These are phyloP conservation scores for Brassica incana DNA, from an alignment of 345 rosid species.

Conservation along the genomic window DNA sequence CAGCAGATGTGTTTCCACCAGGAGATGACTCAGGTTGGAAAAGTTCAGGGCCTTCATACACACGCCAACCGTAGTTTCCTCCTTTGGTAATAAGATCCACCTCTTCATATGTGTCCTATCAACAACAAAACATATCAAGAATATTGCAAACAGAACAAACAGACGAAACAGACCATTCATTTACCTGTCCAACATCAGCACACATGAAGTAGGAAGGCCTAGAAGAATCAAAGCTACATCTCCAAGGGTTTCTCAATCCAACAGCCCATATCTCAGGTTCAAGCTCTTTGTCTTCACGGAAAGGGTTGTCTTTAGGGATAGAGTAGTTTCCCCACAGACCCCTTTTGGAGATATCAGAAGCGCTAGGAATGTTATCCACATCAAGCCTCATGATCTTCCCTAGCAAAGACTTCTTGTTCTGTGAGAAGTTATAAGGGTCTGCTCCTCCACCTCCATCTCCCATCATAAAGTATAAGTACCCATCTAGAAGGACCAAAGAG, in stretches of 20 bases:
- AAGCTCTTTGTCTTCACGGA: constrained; percentile 47
- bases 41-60: constrained; percentile 47
- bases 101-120: constrained; percentile 57
- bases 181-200: constrained; percentile 53
- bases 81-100: constrained; percentile 57
- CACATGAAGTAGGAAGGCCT: constrained; percentile 63
- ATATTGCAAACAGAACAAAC: constrained; percentile 7
- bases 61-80: constrained; percentile 59
- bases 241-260: constrained; percentile 70
- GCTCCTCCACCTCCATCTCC: constrained; percentile 81
- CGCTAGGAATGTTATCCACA: constrained; percentile 78
- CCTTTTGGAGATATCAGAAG: constrained; percentile 32
- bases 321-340: constrained; percentile 74
- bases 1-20: constrained; percentile 43
- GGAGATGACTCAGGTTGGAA: constrained; percentile 38
- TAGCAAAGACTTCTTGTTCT: constrained; percentile 91
- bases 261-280: constrained; percentile 65
- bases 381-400: constrained; percentile 96
- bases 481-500: constrained; percentile 89
- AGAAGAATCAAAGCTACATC: constrained; percentile 62
- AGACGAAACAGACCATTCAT: background rate
- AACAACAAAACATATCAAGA: constrained; percentile 6
- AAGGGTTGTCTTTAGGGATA: constrained; percentile 69
- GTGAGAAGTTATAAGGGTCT: constrained; percentile 83
- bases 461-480: constrained; percentile 89